Evolutionary conservation across 148 eudicot genomes (phyloP).

Genomic region (Limonium bicolor): DNA sequence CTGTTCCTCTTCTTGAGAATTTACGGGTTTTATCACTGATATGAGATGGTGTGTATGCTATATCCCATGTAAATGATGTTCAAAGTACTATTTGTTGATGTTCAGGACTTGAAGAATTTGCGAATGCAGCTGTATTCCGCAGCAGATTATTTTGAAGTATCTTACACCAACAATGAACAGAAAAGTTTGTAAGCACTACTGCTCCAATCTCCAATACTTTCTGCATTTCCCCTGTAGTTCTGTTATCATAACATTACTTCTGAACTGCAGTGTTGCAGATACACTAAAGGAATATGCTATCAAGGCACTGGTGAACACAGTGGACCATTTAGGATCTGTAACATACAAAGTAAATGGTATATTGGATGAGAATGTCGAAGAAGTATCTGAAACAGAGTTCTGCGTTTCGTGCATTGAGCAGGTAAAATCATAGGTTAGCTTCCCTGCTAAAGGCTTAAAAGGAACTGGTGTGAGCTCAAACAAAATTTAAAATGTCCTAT

Average conservation of each 20-base stretch:
- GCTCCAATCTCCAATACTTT: too few species aligned
- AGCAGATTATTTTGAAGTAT: conserved; percentile 83
- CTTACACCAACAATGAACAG: conserved; percentile 68
- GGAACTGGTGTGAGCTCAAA: too few species aligned
- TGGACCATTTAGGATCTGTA: conserved; percentile 91
- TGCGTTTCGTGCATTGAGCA: conserved; percentile 81
- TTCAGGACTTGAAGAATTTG: conserved; percentile 81
- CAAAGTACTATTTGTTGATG: conserved; percentile 1
- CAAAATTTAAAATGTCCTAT: too few species aligned
- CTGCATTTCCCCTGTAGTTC: too few species aligned
- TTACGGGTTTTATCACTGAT: too few species aligned
- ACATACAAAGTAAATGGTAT: conserved; percentile 65
- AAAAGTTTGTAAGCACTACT: conserved; percentile 48
- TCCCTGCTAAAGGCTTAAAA: too few species aligned
- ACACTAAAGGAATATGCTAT: conserved; percentile 77
- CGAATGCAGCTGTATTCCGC: conserved; percentile 79
- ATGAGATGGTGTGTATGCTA: too few species aligned
- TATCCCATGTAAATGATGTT: too few species aligned
- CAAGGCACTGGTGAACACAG: conserved; percentile 84
- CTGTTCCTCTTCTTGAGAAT: too few species aligned
- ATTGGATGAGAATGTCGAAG: conserved; percentile 68
- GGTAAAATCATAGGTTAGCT: too few species aligned
- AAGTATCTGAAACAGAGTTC: conserved; percentile 58
- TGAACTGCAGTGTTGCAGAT: conserved; percentile 53
- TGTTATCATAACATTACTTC: too few species aligned